Percentiles rank a stretch among this genome's conserved stretches.
phyloP scores from a whole-genome alignment of 2,329 filamentous ascomycete species.

The Aspergillus udagawae region DNA sequence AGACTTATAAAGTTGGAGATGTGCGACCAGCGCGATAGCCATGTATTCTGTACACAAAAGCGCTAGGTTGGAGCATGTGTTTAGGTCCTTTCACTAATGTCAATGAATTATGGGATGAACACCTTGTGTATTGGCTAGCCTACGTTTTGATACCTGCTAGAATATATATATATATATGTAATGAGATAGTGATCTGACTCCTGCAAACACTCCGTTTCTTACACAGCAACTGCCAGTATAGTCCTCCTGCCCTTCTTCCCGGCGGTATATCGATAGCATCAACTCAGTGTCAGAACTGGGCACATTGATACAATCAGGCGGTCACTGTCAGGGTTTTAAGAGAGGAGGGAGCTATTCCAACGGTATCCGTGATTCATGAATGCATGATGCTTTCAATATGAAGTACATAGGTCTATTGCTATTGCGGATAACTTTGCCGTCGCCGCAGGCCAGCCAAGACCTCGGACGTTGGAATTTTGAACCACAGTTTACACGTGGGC shows the following conservation, averaged over 20 bases:
- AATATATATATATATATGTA: not conserved
- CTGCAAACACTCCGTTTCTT: not conserved
- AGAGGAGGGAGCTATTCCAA: not conserved
- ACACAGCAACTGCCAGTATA: too few species aligned
- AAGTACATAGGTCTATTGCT: not conserved
- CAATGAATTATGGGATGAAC: not conserved
- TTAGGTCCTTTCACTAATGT: not conserved
- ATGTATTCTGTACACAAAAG: not conserved
- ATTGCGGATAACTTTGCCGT: not conserved
- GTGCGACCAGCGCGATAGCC: not conserved
- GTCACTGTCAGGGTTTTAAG: not conserved
- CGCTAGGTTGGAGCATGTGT: not conserved
- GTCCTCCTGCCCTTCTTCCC: too few species aligned
- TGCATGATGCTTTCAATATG: too few species aligned
- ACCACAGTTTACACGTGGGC: constrained; percentile 14
- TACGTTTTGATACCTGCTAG: not conserved
- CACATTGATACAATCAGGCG: not conserved
- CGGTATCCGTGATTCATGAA: not conserved
- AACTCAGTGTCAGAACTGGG: not conserved
- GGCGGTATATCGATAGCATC: not conserved
- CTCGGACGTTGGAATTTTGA: not conserved
- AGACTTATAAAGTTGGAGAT: constrained; percentile 22
- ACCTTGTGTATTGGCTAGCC: not conserved
- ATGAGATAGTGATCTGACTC: not conserved
- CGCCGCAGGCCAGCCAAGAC: not conserved